Conservation (phyloP, 1,139 yeast genomes). For the Sugiyamaella grinbergsii region DNA sequence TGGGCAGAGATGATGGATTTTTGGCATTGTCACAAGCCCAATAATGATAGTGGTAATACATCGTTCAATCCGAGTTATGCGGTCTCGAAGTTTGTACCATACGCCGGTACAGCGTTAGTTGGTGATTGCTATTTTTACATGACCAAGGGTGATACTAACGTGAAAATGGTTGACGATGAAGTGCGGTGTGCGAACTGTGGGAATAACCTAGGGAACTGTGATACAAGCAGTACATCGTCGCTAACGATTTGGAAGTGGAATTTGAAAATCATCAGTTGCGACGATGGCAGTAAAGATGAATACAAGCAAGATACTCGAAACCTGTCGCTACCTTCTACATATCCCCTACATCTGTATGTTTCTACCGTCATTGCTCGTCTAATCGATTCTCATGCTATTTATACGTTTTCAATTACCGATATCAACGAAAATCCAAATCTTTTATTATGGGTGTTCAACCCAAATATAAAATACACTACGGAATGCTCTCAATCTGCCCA, state of each 20-base stretch:
- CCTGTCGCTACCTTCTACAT: slow-evolving; percentile 20
- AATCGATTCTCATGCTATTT: slow-evolving; percentile 43
- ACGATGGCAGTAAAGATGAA: slow-evolving; percentile 25
- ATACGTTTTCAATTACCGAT: slow-evolving; percentile 36
- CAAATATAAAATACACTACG: slow-evolving; percentile 46
- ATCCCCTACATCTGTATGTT: slow-evolving; percentile 31
- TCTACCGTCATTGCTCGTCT: slow-evolving; percentile 35
- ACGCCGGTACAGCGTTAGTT: slow-evolving; percentile 49
- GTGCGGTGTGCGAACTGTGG: slow-evolving; percentile 26
- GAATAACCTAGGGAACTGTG: slow-evolving; percentile 26
- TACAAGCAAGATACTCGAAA: slow-evolving; percentile 12
- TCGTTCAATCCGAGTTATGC: slow-evolving; percentile 34
- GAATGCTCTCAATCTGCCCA: slow-evolving; percentile 31
- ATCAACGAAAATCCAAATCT: slow-evolving; percentile 26
- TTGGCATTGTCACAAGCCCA: slow-evolving; percentile 98
- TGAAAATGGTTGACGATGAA: slow-evolving; percentile 5
- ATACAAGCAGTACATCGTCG: slow-evolving; percentile 26
- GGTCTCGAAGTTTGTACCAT: slow-evolving; percentile 50
- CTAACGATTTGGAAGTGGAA: slow-evolving; percentile 65
- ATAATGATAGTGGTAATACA: slow-evolving; percentile 38
- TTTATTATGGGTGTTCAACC: slow-evolving; percentile 59
- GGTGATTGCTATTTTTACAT: slow-evolving; percentile 62
- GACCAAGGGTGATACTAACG: slow-evolving; percentile 37
- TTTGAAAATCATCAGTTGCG: slow-evolving; percentile 39
- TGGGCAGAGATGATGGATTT: slow-evolving; percentile 97